phyloP scores from a whole-genome alignment of 495 filamentous ascomycete species.

The Xylaria bambusicola region DNA sequence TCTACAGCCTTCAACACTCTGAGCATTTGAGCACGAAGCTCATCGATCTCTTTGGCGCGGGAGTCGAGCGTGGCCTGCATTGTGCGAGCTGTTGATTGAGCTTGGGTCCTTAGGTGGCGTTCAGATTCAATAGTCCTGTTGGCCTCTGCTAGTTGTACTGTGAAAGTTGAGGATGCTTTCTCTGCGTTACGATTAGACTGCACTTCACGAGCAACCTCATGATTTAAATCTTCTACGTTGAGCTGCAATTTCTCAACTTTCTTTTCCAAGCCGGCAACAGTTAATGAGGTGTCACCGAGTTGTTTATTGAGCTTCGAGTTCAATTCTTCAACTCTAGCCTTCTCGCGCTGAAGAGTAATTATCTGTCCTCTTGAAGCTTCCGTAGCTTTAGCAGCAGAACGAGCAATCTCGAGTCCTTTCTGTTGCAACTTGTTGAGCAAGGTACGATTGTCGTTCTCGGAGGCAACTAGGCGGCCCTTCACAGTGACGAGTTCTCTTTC shows the following conservation, averaged over 20 bases:
- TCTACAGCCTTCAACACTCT: slow-evolving; percentile 84
- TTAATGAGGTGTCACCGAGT: slow-evolving; percentile 83
- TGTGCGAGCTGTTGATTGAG: slow-evolving; percentile 81
- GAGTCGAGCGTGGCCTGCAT: slow-evolving; percentile 76
- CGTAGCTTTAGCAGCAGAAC: slow-evolving; percentile 81
- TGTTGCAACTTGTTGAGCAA: slow-evolving; percentile 95
- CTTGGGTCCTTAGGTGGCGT: slow-evolving; percentile 79
- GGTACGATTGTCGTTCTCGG: slow-evolving; percentile 96
- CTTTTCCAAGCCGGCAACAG: slow-evolving; percentile 85
- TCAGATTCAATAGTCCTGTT: slow-evolving; percentile 91
- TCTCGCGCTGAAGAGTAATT: slow-evolving; percentile 76
- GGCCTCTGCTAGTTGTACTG: slow-evolving; percentile 81
- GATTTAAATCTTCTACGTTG: slow-evolving; percentile 88
- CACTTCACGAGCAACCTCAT: slow-evolving; percentile 88
- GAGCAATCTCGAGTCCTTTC: slow-evolving; percentile 94
- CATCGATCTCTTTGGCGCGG: slow-evolving; percentile 74
- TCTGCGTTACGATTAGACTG: slow-evolving; percentile 90
- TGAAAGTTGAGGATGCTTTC: slow-evolving; percentile 80
- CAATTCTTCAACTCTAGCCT: slow-evolving; percentile 80
- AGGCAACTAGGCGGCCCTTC: slow-evolving; percentile 86
- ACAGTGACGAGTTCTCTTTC: slow-evolving; percentile 92
- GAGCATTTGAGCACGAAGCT: slow-evolving; percentile 76
- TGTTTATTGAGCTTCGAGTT: slow-evolving; percentile 79
- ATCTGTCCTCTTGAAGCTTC: slow-evolving; percentile 84
- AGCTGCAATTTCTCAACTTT: slow-evolving; percentile 93